Conservation (phyloP, 768 basidiomycete species). For the Scleroderma citrinum region DNA sequence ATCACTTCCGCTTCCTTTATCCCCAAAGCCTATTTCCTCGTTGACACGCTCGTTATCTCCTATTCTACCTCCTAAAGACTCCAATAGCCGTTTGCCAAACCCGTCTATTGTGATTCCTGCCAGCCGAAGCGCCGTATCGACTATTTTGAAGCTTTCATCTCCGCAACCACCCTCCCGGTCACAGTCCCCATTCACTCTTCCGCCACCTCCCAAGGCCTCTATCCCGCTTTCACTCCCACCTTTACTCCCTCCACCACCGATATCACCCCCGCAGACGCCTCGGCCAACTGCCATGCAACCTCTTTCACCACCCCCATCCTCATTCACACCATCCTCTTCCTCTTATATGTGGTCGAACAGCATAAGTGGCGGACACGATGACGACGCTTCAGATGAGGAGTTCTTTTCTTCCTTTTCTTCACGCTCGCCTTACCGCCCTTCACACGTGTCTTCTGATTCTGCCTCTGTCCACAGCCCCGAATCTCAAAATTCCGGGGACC, state of each 20-base stretch:
- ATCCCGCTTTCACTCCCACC: conserved; percentile 22
- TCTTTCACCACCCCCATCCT: conserved; percentile 3
- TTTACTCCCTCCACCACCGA: conserved; percentile 25
- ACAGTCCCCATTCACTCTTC: conserved; percentile 16
- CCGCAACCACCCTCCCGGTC: conserved; percentile 15
- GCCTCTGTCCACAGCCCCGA: conserved; percentile 17
- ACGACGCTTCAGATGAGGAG: conserved; percentile 36
- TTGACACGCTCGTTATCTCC: conserved; percentile 12
- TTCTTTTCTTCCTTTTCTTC: conserved; percentile 45
- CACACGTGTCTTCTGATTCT: conserved; percentile 20
- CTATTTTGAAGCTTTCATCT: conserved; percentile 12
- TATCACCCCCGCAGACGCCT: conserved; percentile 28
- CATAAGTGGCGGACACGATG: conserved; percentile 1
- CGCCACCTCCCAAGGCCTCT: conserved; percentile 19
- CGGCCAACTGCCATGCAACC: conserved; percentile 9
- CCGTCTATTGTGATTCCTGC: conserved; percentile 4
- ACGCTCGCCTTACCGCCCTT: conserved; percentile 23
- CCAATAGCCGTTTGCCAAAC: not conserved
- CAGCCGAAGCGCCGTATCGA: conserved; percentile 5
- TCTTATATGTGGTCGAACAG: conserved; percentile 2
- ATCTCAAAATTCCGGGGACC: conserved; percentile 18
- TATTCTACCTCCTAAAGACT: conserved; percentile 3
- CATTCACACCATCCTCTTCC: conserved; percentile 8
- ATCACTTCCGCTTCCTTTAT: conserved; percentile 17
- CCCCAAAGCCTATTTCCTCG: conserved; percentile 26